A percentile compares a stretch with the other conserved stretches of the same genome.
These are phyloP conservation scores for Medicago truncatula DNA, from an alignment of 306 rosid species.

Conservation along the genomic window MtrunA17r5.0-ANR NC_053043.1:712501-713000, in stretches of 20 bases:
- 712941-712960: constrained; percentile 4
- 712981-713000: constrained; percentile 5
- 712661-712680: constrained; percentile 97
- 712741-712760: constrained; percentile 83
- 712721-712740: constrained; percentile 99
- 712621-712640: constrained; percentile 80
- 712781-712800: constrained; percentile 19
- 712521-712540: not conserved
- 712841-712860: constrained; percentile 15
- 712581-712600: constrained; percentile 12
- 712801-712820: constrained; percentile 20
- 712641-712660: constrained; percentile 97
- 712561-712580: constrained; percentile 7
- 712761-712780: constrained; percentile 32
- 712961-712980: too few relatives aligned
- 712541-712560: not conserved
- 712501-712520: not conserved
- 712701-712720: constrained; percentile 95
- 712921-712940: not conserved
- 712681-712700: constrained; percentile 99
- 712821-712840: constrained; percentile 29
- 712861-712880: constrained; percentile 30
- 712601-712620: constrained; percentile 15
- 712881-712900: constrained; percentile 3
- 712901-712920: constrained; percentile 12